Base-by-base conservation (phyloP, 2,329 filamentous ascomycete genomes). In the Aspergillus sp. region DNA sequence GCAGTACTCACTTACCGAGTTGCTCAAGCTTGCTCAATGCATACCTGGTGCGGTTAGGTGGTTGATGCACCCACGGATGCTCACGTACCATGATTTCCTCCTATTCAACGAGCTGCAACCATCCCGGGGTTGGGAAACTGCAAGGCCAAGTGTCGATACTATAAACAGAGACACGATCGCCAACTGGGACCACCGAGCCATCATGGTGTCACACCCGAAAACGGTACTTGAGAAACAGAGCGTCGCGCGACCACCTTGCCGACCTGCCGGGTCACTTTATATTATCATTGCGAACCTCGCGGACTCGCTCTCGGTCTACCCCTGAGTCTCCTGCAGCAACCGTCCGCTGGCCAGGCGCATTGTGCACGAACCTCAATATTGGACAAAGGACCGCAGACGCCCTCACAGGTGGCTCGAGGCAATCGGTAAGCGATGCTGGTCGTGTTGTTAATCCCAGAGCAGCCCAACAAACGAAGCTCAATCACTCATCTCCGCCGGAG, bases 31-130 rank as follows among this genome's bases (percentile, higher is more conserved):
- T 38, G 30, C 49, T 59, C 57, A 59, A 54, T 9, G 30, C 41
- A 22, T 53, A 48, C 57, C 57, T 59, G 7, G 7, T 30, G 7
- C 13, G 41, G 15, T 59, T 15, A 53, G 30, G 6, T 1, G 13
- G 8, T 34, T 17, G 25, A 13, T 30, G 15, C 8, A 49, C 9
- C 19, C n/a, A 28, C 15, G 7, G 9, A 19, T 34, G 22, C n/a
- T 28, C 19, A 53, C 57, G 2, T 49, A 59, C 57, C 57, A 59
- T 7, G 57, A 53, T 50, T 54, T 59, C 22, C 57, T 47, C 28
- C 22, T 34, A 19, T 59, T 59, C n/a, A 53, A 28, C 38, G 41
- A 53, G n/a, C 47, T 51, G 23, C 55, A 57, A 3, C 19, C 15
- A 22, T 17, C 6, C 6, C 25, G 30, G 30, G 3, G 11, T 17